Base-by-base conservation (phyloP, 2,329 filamentous ascomycete species). In the Trichoderma atrobrunneum region DNA sequence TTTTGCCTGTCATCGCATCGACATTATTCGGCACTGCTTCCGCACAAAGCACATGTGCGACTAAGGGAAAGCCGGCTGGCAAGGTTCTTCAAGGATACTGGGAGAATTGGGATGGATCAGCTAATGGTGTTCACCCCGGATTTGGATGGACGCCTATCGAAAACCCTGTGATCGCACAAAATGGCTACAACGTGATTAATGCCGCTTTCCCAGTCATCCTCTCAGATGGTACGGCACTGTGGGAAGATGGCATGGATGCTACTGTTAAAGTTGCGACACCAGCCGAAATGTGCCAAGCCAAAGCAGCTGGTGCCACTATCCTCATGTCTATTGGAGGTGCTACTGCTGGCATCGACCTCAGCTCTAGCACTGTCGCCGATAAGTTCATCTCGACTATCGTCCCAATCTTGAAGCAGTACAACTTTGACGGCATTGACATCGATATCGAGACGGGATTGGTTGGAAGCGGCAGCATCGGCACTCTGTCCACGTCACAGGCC, bases 381-480 rank as follows among this genome's bases (percentile, higher is more conserved):
- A 79, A 76, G 68, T 81, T 81, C 72, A 69, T 81, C 74, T 72
- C 77, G 16, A 81, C 79, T 7, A 77, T 81, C 34, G 80, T 81
- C 4, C 79, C 79, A 7, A 81, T 81, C 66, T 74, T 81, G 60
- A 78, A 79, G 73, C 61, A 76, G 71, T 80, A 80, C 75, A 81
- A 81, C 74, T 81, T 81, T 68, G 80, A 81, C 74, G 80, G 80
- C 26, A 78, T 81, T 61, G 80, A 81, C 71, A 81, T 81, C 56
- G 80, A 81, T 59, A 80, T 81, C 56, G 80, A 81, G 73, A 60
- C 77, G 28, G 80, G 80, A 12, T 73, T 81, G 70, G 75, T 24
- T 16, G 78, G 77, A 75, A 79, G 76, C 73, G 79, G 79, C 70
- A 76, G 73, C 74, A 77, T 81, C 70, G 75, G 71, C 66, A 74